phyloP scores from a whole-genome alignment of 2,329 filamentous ascomycete genomes.

The Talaromyces sp. region DNA sequence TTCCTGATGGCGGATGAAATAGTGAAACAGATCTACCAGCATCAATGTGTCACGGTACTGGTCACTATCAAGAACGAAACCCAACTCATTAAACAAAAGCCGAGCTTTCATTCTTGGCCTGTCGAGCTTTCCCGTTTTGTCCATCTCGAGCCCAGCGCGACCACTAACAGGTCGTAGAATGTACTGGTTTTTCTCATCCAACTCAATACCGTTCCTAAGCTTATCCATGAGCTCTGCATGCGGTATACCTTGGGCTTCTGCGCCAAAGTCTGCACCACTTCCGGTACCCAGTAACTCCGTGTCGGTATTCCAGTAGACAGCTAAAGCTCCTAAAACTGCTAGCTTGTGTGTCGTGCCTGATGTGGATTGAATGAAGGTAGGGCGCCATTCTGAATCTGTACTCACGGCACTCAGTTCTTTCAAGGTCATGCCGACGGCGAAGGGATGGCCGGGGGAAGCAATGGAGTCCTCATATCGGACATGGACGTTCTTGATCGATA shows the following conservation, averaged over 20 bases:
- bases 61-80: slow-evolving; percentile 93
- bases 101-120: slow-evolving; percentile 86
- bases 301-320: slow-evolving; percentile 98
- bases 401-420: slow-evolving; percentile 97
- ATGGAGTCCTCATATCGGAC: slow-evolving; percentile 97
- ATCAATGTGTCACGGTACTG: slow-evolving; percentile 97
- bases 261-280: slow-evolving; percentile 64
- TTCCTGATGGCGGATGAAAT: slow-evolving; percentile 95
- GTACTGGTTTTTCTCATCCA: slow-evolving; percentile 78
- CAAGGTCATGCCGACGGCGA: slow-evolving; percentile 86
- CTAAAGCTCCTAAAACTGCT: slow-evolving; percentile 82
- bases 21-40: slow-evolving; percentile 98
- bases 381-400: slow-evolving; percentile 91
- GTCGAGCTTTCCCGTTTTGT: slow-evolving; percentile 81
- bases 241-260: slow-evolving; percentile 57
- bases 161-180: slow-evolving; percentile 95
- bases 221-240: slow-evolving; percentile 75
- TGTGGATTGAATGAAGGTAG: slow-evolving; percentile 90
- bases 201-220: slow-evolving; percentile 78
- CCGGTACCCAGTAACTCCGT: slow-evolving; percentile 78
- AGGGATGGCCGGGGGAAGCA: slow-evolving; percentile 90
- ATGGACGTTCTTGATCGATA: slow-evolving; percentile 97
- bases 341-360: slow-evolving; percentile 85
- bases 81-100: slow-evolving; percentile 93
- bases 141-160: slow-evolving; percentile 88